Evolutionary conservation across 2,329 filamentous ascomycete species (phyloP), one percentile per base, ranked within the genome.

Genomic region (Pezicula neosporulosa): DNA sequence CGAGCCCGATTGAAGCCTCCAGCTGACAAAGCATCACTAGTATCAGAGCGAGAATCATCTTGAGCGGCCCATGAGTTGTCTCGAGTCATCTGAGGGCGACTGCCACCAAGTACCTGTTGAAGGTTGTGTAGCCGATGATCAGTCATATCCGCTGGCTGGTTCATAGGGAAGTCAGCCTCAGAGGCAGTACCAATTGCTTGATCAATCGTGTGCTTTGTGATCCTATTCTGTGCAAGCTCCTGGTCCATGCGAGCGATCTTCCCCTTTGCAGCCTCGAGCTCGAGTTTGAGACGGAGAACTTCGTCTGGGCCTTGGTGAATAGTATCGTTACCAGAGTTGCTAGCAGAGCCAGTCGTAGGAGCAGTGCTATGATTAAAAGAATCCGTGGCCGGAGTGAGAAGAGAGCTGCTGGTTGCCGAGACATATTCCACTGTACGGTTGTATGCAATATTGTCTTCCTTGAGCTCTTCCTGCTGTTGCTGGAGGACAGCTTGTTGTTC

Each of bases 201-300:
- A 44, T 83, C 80, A 49, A 80, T 70, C 10, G 82, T 86, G 48
- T 80, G 73, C 60, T 81, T 83, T 33, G 74, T 73, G 50, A 82
- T 77, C 28, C 83, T 82, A 21, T 77, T 83, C 56, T 87, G 82
- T 37, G 82, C 77, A 54, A 90, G 76, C 70, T 90, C 85, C 49
- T 88, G 79, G 52, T 88, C 86, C 64, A 91, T 83, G 51, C 81
- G 84, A 43, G 78, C 80, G 62, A 92, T 88, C 62, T 85, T 81
- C 65, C 77, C 83, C 54, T 87, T 82, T 35, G 88, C 87, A 55
- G 83, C 77, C 41, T 85, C 85, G 47, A 93, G 79, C 69, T 91
- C 82, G 48, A 84, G 70, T 72, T 87, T 89, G 51, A 92, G 74
- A 47, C 81, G 82, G 53, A 83, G 71, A 27, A 91, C 71, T 65